phyloP scores from a whole-genome alignment of 1,284 basidiomycete species.

The Golubevia sp. region DNA sequence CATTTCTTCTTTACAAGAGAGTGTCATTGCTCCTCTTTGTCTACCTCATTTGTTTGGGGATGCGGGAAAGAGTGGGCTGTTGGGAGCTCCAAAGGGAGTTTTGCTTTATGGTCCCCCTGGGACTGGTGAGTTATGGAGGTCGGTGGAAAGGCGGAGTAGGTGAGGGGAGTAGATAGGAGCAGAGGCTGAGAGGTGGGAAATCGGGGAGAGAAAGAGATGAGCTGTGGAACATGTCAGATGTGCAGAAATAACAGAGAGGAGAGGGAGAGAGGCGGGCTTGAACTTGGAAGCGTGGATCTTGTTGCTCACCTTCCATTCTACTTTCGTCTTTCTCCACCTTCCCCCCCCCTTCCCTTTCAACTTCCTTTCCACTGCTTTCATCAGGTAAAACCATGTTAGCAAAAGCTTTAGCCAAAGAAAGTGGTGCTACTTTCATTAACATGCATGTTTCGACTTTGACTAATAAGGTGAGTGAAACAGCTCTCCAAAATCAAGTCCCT shows the following conservation, averaged over 20 bases:
- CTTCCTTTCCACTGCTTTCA: background rate
- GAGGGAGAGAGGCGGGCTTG: no score
- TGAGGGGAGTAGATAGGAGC: no score
- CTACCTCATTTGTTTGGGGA: slow-evolving; percentile 84
- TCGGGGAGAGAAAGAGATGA: no score
- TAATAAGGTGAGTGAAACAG: slow-evolving; percentile 58
- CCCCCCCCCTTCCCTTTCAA: background rate
- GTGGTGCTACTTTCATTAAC: slow-evolving; percentile 83
- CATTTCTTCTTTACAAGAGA: slow-evolving; percentile 86
- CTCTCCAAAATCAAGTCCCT: background rate
- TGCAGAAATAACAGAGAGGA: no score
- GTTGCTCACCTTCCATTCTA: no score
- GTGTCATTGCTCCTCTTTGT: slow-evolving; percentile 92
- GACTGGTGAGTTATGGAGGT: slow-evolving; percentile 32
- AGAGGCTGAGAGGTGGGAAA: no score
- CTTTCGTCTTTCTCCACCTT: background rate
- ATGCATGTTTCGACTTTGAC: slow-evolving; percentile 66
- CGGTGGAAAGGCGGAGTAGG: background rate
- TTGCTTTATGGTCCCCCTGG: slow-evolving; percentile 64
- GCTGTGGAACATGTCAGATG: no score
- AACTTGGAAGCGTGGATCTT: no score
- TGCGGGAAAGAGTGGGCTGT: slow-evolving; percentile 71
- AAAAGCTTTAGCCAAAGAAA: slow-evolving; percentile 72
- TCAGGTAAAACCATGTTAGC: slow-evolving; percentile 64
- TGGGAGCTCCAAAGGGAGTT: slow-evolving; percentile 67